These are phyloP conservation scores for Colletotrichum cordylinicola DNA, from an alignment of 2,329 filamentous ascomycete genomes.

Conservation along the genomic window DNA sequence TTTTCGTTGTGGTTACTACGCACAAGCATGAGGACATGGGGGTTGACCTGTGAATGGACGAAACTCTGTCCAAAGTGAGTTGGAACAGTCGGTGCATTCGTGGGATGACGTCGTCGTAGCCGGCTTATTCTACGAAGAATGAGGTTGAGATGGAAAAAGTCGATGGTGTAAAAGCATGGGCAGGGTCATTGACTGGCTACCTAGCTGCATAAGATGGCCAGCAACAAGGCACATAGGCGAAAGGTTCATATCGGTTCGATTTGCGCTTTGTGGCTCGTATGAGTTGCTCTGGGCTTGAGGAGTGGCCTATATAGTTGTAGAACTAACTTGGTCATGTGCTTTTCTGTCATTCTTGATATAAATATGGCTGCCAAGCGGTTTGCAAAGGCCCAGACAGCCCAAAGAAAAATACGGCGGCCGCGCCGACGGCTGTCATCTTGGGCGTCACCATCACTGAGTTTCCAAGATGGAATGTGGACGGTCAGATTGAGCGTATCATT, in stretches of 20 bases:
- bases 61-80: not conserved
- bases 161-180: not conserved
- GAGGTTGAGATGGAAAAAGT: not conserved
- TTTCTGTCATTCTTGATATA: not conserved
- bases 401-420: not conserved
- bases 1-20: not conserved
- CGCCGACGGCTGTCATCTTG: not conserved
- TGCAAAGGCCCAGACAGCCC: not conserved
- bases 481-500: not conserved
- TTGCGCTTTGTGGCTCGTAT: not conserved
- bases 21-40: not conserved
- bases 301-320: accelerated
- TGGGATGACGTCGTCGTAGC: not conserved
- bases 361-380: not conserved
- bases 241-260: accelerated
- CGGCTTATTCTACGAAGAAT: not conserved
- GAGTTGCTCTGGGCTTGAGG: not conserved
- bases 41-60: not conserved
- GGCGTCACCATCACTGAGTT: not conserved
- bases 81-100: not conserved
- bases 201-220: accelerated
- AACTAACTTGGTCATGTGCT: not conserved
- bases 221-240: not conserved
- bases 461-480: not conserved
- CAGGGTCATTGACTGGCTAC: accelerated